Evolutionary conservation across 1,284 basidiomycete species (phyloP).

Genomic region (Mycena sp.): DNA sequence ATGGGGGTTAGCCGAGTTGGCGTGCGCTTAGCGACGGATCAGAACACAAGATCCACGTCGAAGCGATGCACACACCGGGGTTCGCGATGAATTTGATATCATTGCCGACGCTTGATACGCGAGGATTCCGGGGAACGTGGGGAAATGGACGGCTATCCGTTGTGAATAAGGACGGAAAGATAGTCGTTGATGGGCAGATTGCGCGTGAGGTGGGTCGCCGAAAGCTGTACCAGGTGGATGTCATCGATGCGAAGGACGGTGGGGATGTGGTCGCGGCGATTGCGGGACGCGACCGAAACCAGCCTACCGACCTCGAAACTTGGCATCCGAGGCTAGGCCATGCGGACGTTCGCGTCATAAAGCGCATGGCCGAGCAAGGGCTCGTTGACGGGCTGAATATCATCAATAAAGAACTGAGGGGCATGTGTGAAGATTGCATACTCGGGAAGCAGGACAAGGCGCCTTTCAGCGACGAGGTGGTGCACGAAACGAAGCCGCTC

Average conservation of each 20-base stretch:
- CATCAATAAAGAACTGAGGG: background rate
- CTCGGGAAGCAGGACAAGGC: background rate
- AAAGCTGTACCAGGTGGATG: background rate
- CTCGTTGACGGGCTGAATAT: constrained; percentile 33
- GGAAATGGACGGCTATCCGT: background rate
- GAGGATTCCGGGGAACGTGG: constrained; percentile 1
- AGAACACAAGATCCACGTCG: background rate
- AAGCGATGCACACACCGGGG: background rate
- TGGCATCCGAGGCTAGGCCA: constrained; percentile 37
- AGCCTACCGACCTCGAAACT: constrained; percentile 21
- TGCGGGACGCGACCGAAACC: constrained; percentile 21
- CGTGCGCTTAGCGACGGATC: background rate
- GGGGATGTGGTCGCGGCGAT: constrained; percentile 12
- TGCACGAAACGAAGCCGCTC: constrained; percentile 2
- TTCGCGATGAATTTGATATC: constrained; percentile 17
- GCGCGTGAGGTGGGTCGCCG: background rate
- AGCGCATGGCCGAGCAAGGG: constrained; percentile 6
- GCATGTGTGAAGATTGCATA: constrained; percentile 20
- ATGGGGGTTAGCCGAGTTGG: background rate
- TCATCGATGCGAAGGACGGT: constrained; percentile 2
- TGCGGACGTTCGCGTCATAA: constrained; percentile 19
- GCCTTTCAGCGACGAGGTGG: background rate
- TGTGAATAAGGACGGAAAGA: background rate
- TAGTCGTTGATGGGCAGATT: background rate
- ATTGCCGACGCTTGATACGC: background rate